These are phyloP conservation scores for Camellia lanceoleosa DNA, from an alignment of 148 eudicot genomes.

Conservation along the genomic window DNA sequence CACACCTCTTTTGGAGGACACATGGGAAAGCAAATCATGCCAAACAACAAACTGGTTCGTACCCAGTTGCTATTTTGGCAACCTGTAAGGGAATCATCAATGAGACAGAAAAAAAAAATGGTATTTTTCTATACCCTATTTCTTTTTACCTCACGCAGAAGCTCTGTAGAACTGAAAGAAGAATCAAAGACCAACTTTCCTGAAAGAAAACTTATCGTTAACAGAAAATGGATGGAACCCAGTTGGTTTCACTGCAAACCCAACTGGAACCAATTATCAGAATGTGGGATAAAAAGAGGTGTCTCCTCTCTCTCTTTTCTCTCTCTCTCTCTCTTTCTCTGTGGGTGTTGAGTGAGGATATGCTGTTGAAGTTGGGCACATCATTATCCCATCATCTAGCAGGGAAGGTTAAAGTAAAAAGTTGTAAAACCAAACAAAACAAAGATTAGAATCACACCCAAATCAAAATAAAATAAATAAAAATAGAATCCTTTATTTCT, in stretches of 20 bases:
- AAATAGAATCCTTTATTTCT: constrained; percentile 5
- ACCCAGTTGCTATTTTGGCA: constrained; percentile 35
- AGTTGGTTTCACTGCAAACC: constrained; percentile 41
- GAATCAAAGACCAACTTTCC: constrained; percentile 19
- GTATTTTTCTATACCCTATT: constrained; percentile 2
- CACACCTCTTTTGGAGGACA: constrained; percentile 16
- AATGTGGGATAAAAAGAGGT: constrained; percentile 21
- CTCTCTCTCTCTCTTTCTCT: constrained; percentile 10
- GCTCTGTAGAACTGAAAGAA: constrained; percentile 22
- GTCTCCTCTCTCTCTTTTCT: constrained; percentile 12
- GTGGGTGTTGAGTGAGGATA: constrained; percentile 33
- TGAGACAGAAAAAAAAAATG: constrained; percentile 4
- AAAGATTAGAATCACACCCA: constrained; percentile 27
- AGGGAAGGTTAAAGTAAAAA: constrained; percentile 28
- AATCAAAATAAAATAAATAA: neutral
- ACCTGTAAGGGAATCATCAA: constrained; percentile 35
- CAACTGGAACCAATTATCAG: constrained; percentile 76
- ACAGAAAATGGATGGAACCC: constrained; percentile 41
- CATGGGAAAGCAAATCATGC: constrained; percentile 28
- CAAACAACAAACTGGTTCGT: constrained; percentile 23
- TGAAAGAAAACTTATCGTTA: constrained; percentile 17
- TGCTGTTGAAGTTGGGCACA: constrained; percentile 39
- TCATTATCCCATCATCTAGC: constrained; percentile 71
- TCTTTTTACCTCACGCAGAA: constrained; percentile 12
- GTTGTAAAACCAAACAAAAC: constrained; percentile 22